phyloP scores from a whole-genome alignment of 257 asterid species.

The Ilex asprella region DNA sequence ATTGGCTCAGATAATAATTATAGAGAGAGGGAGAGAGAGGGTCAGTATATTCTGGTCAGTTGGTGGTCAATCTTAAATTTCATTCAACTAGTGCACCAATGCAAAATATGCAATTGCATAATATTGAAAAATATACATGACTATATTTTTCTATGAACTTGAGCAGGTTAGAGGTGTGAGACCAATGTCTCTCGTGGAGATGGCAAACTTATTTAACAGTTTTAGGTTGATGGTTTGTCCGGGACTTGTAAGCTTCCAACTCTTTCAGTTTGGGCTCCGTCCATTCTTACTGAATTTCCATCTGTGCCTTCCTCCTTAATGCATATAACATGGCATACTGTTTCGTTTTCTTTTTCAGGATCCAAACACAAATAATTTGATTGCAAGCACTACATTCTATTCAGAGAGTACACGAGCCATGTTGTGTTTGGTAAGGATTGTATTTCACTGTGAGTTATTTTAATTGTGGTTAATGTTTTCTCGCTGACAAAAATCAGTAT shows the following conservation, averaged over 20 bases:
- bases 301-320: background rate
- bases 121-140: background rate
- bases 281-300: constrained; percentile 2
- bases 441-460: background rate
- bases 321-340: background rate
- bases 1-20: background rate
- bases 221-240: constrained; percentile 61
- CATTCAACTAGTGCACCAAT: background rate
- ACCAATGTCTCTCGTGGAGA: constrained; percentile 74
- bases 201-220: constrained; percentile 68
- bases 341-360: constrained; percentile 46
- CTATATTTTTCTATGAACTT: constrained; percentile 17
- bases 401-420: constrained; percentile 88
- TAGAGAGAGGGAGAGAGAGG: background rate
- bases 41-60: background rate
- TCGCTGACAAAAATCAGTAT: background rate
- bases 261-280: constrained; percentile 8
- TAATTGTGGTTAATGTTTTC: too few relatives aligned
- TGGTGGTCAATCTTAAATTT: background rate
- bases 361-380: constrained; percentile 82
- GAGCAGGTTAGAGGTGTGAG: constrained; percentile 87
- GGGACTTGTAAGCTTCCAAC: constrained; percentile 62
- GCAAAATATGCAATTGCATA: background rate
- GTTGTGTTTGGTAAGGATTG: constrained; percentile 76
- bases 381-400: constrained; percentile 81